Percentiles rank a stretch among this genome's conserved stretches.
Evolutionary conservation across 805 yeast species (phyloP).

Genomic region (Ascoidea tarda): DNA sequence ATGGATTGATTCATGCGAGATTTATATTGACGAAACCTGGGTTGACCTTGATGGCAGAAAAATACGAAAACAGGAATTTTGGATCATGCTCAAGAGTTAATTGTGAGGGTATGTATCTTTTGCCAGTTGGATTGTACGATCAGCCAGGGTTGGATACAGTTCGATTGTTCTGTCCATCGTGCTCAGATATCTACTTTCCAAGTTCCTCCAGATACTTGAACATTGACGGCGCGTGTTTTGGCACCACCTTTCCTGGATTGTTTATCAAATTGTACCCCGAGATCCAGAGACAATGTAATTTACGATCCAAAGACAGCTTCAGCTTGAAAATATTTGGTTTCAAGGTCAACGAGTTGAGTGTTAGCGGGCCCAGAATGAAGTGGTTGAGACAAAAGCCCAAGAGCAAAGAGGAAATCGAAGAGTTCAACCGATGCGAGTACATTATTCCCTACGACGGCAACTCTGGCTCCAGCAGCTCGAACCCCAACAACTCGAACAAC

Average conservation of each 20-base stretch:
- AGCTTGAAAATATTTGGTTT: conserved; percentile 83
- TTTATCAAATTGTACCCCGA: conserved; percentile 88
- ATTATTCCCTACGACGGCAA: conserved; percentile 25
- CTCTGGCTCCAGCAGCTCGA: conserved; percentile 12
- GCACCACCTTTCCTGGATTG: conserved; percentile 89
- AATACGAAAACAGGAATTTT: conserved; percentile 77
- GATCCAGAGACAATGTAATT: conserved; percentile 59
- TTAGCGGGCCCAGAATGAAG: conserved; percentile 86
- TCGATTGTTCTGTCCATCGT: conserved; percentile 85
- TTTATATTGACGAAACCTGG: conserved; percentile 85
- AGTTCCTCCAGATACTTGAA: conserved; percentile 74
- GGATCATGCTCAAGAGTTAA: conserved; percentile 85
- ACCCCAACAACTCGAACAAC: conserved; percentile 15
- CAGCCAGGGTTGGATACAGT: conserved; percentile 88
- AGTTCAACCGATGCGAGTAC: conserved; percentile 52
- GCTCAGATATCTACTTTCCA: conserved; percentile 84
- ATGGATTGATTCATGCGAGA: conserved; percentile 90
- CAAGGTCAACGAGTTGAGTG: conserved; percentile 56
- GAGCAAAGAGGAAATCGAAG: conserved; percentile 43
- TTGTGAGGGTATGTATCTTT: conserved; percentile 80
- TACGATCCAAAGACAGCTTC: conserved; percentile 31
- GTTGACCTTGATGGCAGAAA: conserved; percentile 81
- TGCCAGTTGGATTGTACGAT: conserved; percentile 89
- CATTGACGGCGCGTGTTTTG: conserved; percentile 94
- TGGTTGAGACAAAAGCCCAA: conserved; percentile 81